Conservation (phyloP, 306 rosid genomes). For the Potentilla sterilis region DNA sequence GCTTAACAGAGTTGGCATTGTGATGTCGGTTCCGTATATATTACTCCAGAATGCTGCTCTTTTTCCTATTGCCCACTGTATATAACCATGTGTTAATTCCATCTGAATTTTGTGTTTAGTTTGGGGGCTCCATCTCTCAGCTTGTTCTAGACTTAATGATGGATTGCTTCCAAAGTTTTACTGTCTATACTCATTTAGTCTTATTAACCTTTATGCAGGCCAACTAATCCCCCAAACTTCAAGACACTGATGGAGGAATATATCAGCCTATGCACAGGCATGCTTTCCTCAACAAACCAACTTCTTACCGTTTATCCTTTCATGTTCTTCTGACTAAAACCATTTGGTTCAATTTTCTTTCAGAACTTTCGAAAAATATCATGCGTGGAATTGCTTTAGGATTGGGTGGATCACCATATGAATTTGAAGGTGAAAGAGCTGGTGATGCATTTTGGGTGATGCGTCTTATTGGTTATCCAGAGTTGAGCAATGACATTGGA, state of each 20-base stretch:
- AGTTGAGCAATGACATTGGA: constrained; percentile 64
- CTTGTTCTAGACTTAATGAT: background rate
- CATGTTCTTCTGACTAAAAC: constrained; percentile 5
- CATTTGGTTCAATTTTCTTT: constrained; percentile 22
- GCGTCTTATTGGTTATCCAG: constrained; percentile 84
- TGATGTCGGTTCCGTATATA: background rate
- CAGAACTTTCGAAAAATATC: constrained; percentile 80
- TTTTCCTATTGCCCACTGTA: background rate
- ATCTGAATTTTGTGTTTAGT: background rate
- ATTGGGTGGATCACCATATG: constrained; percentile 78
- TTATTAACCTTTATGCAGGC: constrained; percentile 50
- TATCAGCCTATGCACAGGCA: constrained; percentile 72
- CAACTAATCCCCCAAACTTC: constrained; percentile 61
- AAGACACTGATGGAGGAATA: constrained; percentile 70
- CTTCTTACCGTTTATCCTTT: background rate
- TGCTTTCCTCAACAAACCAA: constrained; percentile 23
- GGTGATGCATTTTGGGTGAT: constrained; percentile 90
- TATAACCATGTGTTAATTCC: background rate
- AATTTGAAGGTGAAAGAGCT: constrained; percentile 89
- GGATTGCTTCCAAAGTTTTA: background rate
- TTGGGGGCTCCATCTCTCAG: background rate
- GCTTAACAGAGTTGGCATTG: background rate
- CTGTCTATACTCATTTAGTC: background rate
- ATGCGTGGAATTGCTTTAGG: constrained; percentile 90
- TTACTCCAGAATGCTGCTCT: background rate